Conservation (phyloP, 352 stramenopile genomes). For the Peronospora tabacina region DNA sequence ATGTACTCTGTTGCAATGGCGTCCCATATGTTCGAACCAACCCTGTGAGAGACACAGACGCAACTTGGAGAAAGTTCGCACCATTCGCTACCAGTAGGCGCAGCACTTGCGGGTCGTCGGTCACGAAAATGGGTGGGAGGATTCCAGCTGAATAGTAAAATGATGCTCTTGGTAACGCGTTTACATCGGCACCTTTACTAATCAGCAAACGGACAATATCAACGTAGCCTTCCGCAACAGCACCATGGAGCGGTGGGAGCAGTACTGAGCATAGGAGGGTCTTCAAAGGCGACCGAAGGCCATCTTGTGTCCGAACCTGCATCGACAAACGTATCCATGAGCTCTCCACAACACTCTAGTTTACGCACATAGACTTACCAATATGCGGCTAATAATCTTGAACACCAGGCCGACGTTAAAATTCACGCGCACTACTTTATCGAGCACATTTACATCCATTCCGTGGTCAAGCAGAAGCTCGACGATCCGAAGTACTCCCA, state of each 20-base stretch:
- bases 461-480: conserved; percentile 43
- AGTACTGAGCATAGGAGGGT: conserved; percentile 52
- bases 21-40: conserved; percentile 40
- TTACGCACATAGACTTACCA: conserved; percentile 26
- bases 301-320: conserved; percentile 56
- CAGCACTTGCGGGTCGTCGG: conserved; percentile 64
- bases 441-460: conserved; percentile 58
- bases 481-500: conserved; percentile 51
- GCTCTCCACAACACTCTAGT: neutral
- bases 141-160: conserved; percentile 57
- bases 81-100: conserved; percentile 49
- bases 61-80: conserved; percentile 65
- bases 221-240: conserved; percentile 53
- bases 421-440: conserved; percentile 74
- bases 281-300: conserved; percentile 40
- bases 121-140: conserved; percentile 66
- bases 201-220: conserved; percentile 55
- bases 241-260: conserved; percentile 60
- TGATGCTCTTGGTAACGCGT: conserved; percentile 47
- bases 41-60: conserved; percentile 34
- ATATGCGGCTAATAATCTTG: conserved; percentile 52
- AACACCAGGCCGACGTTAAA: conserved; percentile 72
- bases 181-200: conserved; percentile 49
- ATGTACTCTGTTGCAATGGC: conserved; percentile 54
- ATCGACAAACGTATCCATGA: neutral